These are phyloP conservation scores for Stephania japonica DNA, from an alignment of 164 flowering plant genomes.

Conservation along the genomic window DNA sequence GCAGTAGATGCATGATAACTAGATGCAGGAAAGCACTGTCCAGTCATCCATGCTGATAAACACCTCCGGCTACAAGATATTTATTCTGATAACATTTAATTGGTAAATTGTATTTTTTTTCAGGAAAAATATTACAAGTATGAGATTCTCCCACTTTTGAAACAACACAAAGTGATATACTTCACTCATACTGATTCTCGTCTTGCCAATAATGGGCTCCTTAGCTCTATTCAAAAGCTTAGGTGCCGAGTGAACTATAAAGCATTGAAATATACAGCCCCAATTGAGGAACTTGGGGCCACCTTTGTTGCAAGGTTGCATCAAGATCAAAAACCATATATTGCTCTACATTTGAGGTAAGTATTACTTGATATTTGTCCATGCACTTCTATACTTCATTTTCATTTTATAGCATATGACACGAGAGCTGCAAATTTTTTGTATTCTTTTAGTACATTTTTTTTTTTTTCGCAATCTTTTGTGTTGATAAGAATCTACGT, in stretches of 20 bases:
- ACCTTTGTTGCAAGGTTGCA: conserved; percentile 78
- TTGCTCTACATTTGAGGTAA: conserved; percentile 94
- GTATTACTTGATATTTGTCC: conserved; percentile 8
- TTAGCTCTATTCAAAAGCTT: conserved; percentile 75
- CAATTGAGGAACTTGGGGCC: conserved; percentile 78
- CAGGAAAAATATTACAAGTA: conserved; percentile 81
- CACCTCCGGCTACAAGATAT: background rate
- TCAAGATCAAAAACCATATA: conserved; percentile 52
- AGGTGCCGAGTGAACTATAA: conserved; percentile 88
- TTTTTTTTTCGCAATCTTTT: background rate
- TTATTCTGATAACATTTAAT: background rate
- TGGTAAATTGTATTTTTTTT: conserved; percentile 6
- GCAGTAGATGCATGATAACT: background rate
- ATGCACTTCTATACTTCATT: background rate
- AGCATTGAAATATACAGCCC: conserved; percentile 80
- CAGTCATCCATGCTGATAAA: background rate
- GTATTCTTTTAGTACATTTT: background rate
- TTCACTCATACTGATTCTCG: conserved; percentile 97
- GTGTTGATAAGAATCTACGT: background rate
- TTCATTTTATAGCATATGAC: background rate
- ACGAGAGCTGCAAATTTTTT: background rate
- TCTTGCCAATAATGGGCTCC: conserved; percentile 79
- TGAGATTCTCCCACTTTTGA: conserved; percentile 79
- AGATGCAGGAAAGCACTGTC: background rate
- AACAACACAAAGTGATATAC: conserved; percentile 84